Conservation (phyloP, 148 eudicot species). For the Arbutus unedo region DNA sequence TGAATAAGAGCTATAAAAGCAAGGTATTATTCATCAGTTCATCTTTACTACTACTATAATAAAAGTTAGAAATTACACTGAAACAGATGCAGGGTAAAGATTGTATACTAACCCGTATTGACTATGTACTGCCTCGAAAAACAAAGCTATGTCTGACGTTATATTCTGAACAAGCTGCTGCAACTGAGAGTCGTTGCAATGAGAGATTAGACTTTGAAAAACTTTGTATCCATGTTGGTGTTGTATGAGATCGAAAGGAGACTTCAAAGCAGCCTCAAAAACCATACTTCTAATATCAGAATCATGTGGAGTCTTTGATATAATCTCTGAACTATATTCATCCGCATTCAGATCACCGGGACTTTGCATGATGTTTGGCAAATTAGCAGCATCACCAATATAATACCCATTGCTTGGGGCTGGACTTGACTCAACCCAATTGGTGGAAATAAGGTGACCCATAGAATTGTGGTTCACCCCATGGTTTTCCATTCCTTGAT, state of each 20-base stretch:
- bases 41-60: neutral
- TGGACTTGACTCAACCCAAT: neutral
- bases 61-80: neutral
- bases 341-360: neutral
- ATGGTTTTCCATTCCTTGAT: neutral
- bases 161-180: neutral
- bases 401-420: neutral
- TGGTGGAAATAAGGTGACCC: neutral
- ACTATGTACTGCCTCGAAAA: neutral
- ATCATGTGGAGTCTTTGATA: no score
- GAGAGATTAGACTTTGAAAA: neutral
- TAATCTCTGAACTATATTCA: neutral
- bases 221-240: neutral
- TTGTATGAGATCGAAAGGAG: no score
- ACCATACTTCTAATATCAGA: no score
- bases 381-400: neutral
- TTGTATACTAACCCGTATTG: constrained; percentile 13
- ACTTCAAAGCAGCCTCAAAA: no score
- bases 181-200: neutral
- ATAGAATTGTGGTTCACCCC: neutral
- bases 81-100: neutral
- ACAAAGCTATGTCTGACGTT: neutral
- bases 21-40: neutral
- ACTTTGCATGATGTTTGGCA: neutral
- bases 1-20: neutral